Evolutionary conservation across 2,329 filamentous ascomycete genomes (phyloP).

Genomic region (Apiospora kogelbergensis): DNA sequence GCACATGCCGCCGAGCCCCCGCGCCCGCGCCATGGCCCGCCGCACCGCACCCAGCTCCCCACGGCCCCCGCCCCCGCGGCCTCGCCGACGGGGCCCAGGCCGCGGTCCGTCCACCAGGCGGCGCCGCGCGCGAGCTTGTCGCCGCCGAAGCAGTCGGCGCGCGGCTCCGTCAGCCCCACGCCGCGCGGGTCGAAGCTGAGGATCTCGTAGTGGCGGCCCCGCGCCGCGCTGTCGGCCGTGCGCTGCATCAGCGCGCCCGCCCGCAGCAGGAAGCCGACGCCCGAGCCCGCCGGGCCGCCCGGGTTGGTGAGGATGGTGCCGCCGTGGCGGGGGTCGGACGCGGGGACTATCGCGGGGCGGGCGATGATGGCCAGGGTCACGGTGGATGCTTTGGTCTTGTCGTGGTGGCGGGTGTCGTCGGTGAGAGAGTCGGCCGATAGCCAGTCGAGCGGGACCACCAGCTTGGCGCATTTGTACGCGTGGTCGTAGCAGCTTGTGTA

Average conservation of each 20-base stretch:
- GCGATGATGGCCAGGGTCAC: constrained; percentile 20
- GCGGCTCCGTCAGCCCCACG: constrained; percentile 36
- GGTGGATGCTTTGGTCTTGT: background rate
- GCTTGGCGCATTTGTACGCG: constrained; percentile 5
- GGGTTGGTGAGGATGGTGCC: constrained; percentile 42
- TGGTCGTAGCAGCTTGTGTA: constrained; percentile 10
- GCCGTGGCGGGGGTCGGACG: background rate
- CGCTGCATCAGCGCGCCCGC: constrained; percentile 32
- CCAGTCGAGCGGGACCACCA: constrained; percentile 10
- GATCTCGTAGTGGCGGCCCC: constrained; percentile 37
- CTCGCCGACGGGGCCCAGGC: constrained; percentile 27
- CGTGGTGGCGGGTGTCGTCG: too few relatives aligned
- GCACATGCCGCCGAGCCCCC: constrained; percentile 32
- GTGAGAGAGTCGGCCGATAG: background rate
- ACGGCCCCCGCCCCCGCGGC: constrained; percentile 9
- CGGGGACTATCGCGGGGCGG: constrained; percentile 20
- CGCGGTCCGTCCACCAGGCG: constrained; percentile 24
- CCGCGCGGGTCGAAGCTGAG: constrained; percentile 47
- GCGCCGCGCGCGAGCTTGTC: constrained; percentile 30
- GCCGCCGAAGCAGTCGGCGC: constrained; percentile 37
- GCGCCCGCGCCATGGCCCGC: constrained; percentile 26
- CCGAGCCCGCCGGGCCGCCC: constrained; percentile 46
- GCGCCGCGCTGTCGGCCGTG: constrained; percentile 30
- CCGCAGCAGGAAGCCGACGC: constrained; percentile 30
- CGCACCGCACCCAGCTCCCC: constrained; percentile 22